phyloP scores from a whole-genome alignment of 2,329 filamentous ascomycete genomes.

The Akanthomyces muscarius region DNA sequence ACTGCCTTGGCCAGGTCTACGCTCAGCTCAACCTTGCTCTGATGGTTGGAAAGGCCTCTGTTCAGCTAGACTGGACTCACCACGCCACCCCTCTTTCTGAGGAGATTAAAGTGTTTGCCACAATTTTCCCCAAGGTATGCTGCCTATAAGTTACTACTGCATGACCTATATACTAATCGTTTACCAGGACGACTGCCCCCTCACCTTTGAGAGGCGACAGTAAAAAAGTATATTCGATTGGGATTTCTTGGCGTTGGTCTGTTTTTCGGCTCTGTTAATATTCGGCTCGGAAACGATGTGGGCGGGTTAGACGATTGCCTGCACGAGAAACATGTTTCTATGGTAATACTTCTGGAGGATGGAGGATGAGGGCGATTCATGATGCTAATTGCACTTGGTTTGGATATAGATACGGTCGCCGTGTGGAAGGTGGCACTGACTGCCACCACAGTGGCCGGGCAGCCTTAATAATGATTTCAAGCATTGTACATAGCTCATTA shows the following conservation, averaged over 20 bases:
- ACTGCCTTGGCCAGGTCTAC: conserved; percentile 92
- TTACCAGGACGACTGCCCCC: conserved; percentile 72
- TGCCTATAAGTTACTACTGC: neutral
- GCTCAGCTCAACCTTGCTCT: conserved; percentile 84
- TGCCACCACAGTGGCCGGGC: neutral
- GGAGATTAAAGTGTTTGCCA: conserved; percentile 97
- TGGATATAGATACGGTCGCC: conserved; percentile 7
- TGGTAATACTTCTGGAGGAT: conserved; percentile 2
- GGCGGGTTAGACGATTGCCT: conserved; percentile 7
- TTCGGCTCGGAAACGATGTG: neutral
- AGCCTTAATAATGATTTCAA: conserved; percentile 11
- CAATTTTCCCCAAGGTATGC: conserved; percentile 91
- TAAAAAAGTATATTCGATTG: conserved; percentile 30
- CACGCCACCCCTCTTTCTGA: conserved; percentile 78
- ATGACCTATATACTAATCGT: conserved; percentile 26
- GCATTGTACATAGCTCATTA: conserved; percentile 13
- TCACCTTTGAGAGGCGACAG: conserved; percentile 62
- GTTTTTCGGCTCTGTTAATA: neutral
- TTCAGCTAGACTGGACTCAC: conserved; percentile 87
- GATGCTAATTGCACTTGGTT: neutral
- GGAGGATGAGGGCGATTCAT: conserved; percentile 1
- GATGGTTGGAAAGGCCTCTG: conserved; percentile 84
- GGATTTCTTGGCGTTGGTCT: conserved; percentile 8
- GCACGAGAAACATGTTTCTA: neutral
- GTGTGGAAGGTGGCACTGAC: neutral